Percentiles rank a stretch among this genome's conserved stretches.
These are phyloP conservation scores for Ceratopteris richardii DNA, from an alignment of 75 land plant genomes.

Conservation along the genomic window DNA sequence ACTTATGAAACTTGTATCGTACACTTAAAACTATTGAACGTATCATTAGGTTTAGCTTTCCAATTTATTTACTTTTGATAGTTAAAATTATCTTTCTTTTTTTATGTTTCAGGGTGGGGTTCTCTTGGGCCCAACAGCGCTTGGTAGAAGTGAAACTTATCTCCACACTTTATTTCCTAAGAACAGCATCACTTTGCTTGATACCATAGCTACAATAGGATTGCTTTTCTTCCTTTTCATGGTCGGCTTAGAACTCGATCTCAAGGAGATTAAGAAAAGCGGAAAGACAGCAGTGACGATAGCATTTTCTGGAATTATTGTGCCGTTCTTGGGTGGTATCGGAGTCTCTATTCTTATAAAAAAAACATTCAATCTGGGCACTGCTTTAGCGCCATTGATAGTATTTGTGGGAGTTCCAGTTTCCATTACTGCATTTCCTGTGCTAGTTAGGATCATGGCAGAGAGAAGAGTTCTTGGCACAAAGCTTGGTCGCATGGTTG, in stretches of 20 bases:
- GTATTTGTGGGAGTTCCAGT: constrained; percentile 44
- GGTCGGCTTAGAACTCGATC: constrained; percentile 74
- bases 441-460: constrained; percentile 72
- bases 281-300: constrained; percentile 43
- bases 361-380: constrained; percentile 10
- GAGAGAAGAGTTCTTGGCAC: constrained; percentile 75
- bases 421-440: constrained; percentile 81
- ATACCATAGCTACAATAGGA: constrained; percentile 77
- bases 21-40: too few relatives aligned
- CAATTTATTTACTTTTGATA: too few relatives aligned
- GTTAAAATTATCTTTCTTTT: too few relatives aligned
- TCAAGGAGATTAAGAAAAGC: constrained; percentile 33
- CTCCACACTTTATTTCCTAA: constrained; percentile 43
- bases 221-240: constrained; percentile 78
- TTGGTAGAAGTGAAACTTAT: constrained; percentile 33
- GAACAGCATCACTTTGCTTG: constrained; percentile 47
- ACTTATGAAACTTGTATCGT: too few relatives aligned
- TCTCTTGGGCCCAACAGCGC: constrained; percentile 62
- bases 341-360: constrained; percentile 7
- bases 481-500: constrained; percentile 40
- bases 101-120: constrained; percentile 67
- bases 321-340: constrained; percentile 42
- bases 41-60: too few relatives aligned
- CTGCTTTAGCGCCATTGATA: constrained; percentile 15
- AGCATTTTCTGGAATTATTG: constrained; percentile 42